These are phyloP conservation scores for Sporothrix inflata DNA, from an alignment of 2,329 filamentous ascomycete species.

Conservation along the genomic window DNA sequence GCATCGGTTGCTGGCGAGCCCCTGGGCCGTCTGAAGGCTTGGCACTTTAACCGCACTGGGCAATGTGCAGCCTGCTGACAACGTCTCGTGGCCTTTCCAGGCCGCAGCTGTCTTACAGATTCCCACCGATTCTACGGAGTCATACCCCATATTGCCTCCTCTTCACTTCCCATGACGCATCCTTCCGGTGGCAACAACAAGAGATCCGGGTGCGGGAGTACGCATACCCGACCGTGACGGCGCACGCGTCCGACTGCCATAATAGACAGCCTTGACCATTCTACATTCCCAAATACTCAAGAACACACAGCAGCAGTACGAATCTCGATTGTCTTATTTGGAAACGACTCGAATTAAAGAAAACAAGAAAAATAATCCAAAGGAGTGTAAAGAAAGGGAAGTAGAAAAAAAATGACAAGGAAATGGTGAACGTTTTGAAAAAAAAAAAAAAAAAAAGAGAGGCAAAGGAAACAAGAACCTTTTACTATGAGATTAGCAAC, in stretches of 20 bases:
- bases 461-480: not conserved
- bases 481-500: not conserved
- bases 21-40: conserved; percentile 4
- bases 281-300: not conserved
- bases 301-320: too few relatives aligned
- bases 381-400: conserved; percentile 29
- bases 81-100: not conserved
- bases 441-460: not conserved
- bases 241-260: not conserved
- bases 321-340: not conserved
- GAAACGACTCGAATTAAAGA: conserved; percentile 17
- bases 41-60: conserved; percentile 26
- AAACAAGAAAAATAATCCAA: conserved; percentile 19
- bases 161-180: not conserved
- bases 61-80: conserved; percentile 14
- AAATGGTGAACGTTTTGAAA: not conserved
- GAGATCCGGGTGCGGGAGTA: not conserved
- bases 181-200: not conserved
- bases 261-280: too few relatives aligned
- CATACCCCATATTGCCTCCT: not conserved
- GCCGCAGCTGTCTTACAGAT: not conserved
- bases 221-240: not conserved
- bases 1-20: conserved; percentile 9
- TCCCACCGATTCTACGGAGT: too few relatives aligned
- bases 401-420: not conserved